Evolutionary conservation across 1,284 basidiomycete genomes (phyloP), one percentile per base, ranked within the genome.

Genomic region (Tremellales sp.): DNA sequence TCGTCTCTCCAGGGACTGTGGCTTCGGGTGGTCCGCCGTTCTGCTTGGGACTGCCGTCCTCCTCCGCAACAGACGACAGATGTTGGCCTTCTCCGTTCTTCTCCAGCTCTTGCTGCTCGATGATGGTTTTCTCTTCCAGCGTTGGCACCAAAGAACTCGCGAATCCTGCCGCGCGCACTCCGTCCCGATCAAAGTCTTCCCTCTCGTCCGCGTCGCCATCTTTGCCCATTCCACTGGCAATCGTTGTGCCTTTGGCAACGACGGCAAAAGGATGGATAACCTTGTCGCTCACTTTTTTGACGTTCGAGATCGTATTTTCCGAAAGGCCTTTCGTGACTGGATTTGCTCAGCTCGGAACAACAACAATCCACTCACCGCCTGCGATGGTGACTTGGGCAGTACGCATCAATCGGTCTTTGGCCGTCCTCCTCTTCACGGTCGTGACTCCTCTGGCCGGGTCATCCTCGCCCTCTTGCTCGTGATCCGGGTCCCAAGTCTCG

Each of bases 401-500:
- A 19, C 36, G 37, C 51, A 60, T 58, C 21, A 72, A 35, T 7
- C 68, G 51, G 33, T 64, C 61, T 16, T 54, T 45, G 0, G 61
- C 61, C 3, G 60, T 58, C 10, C 61, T 58, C 43, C 59, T 60
- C 58, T 73, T 71, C 26, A 74, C 61, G 24, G 56, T 66, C 7
- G 72, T 73, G 10, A 73, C 65, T 4, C 73, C 74, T 8, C 56
- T 45, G 9, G 50, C 53, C 7, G 56, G 51, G n/a, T 61, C 63
- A 16, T 63, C 62, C 16, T 63, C 63, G n/a, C 60, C 61, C 28
- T 72, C 63, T 70, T 93, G 86, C 68, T 93, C 86, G 6, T 77
- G 70, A 53, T 86, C 83, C 2, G 88, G 86, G 66, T 91, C 87
- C 87, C 87, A 91, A 21, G 76, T 73, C 36, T 82, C 77, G 54